Base-by-base conservation (phyloP, 345 rosid species). In the Populus alba region DNA sequence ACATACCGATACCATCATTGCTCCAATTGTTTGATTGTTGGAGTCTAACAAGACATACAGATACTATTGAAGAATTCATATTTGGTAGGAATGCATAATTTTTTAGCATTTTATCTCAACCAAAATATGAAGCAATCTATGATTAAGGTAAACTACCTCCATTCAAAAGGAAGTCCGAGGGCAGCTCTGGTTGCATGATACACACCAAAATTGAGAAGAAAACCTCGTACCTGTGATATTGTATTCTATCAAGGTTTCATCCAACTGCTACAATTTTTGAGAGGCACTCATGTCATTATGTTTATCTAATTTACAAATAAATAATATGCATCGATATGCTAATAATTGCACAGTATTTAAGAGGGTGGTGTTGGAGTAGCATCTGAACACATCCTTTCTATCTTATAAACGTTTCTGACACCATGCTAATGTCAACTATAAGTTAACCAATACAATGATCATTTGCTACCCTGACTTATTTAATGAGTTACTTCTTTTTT, bases 181-280 rank as follows among this genome's bases (percentile, higher is more conserved):
- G 98, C 98, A 82, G 90, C 93, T 88, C 97, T 90, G 49, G 97
- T 95, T 68, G 97, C 97, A 82, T 92, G 87, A 63, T 95, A 92
- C 57, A 95, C 99, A 75, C 97, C 97, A 82, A 93, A 93, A 82
- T 93, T 95, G 74, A 95, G 96, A 88, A 95, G 97, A 81, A 95
- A 93, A 43, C 99, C 99, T 27, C 97, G 86, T 57, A 95, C 99
- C 99, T 93, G 88, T 76, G 86, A 69, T 33, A 70, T 51, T 69
- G 61, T 25, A 25, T 68, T 71, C 8, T 16, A 66, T 75, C 66
- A 80, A 37, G 27, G n/a, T 65, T 75, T 77, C 51, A 7, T 31
- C 71, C 66, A 39, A 63, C 65, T 38, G 79, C 20, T 38, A 74
- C 7, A 73, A 38, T 45, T 75, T 66, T 41, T 45, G 23, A 8